Conservation (phyloP, 768 basidiomycete genomes). For the Mycena amicta region DNA sequence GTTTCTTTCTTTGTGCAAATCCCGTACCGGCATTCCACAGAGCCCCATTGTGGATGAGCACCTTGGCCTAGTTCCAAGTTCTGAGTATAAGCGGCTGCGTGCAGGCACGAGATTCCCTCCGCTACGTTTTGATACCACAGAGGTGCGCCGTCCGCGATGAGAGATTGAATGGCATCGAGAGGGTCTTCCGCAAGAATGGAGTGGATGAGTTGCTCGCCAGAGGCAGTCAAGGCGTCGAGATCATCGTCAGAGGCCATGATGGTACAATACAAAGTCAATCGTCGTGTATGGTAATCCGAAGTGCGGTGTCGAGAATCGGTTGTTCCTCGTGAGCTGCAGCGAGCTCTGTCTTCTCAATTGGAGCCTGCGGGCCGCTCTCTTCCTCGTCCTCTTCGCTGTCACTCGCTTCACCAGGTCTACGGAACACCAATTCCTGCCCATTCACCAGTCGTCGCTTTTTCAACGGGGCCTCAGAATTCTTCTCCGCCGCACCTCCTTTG, state of each 20-base stretch:
- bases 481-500: slow-evolving; percentile 35
- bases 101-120: slow-evolving; percentile 81
- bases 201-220: slow-evolving; percentile 62
- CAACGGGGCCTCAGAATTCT: slow-evolving; percentile 43
- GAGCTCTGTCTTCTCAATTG: neutral
- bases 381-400: slow-evolving; percentile 38
- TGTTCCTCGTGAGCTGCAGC: slow-evolving; percentile 16
- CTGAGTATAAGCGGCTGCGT: slow-evolving; percentile 81
- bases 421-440: slow-evolving; percentile 67
- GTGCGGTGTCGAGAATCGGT: slow-evolving; percentile 32
- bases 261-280: slow-evolving; percentile 29
- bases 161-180: slow-evolving; percentile 46
- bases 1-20: neutral
- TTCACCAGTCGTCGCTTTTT: slow-evolving; percentile 85
- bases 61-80: slow-evolving; percentile 62
- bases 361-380: slow-evolving; percentile 13
- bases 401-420: slow-evolving; percentile 45
- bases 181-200: slow-evolving; percentile 55
- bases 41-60: slow-evolving; percentile 80
- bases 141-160: slow-evolving; percentile 72
- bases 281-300: slow-evolving; percentile 52
- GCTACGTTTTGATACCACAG: slow-evolving; percentile 87
- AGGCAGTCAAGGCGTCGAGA: slow-evolving; percentile 47
- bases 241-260: slow-evolving; percentile 29
- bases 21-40: slow-evolving; percentile 84